Conservation (phyloP, 768 basidiomycete genomes). For the Stropharia rugosoannulata region DNA sequence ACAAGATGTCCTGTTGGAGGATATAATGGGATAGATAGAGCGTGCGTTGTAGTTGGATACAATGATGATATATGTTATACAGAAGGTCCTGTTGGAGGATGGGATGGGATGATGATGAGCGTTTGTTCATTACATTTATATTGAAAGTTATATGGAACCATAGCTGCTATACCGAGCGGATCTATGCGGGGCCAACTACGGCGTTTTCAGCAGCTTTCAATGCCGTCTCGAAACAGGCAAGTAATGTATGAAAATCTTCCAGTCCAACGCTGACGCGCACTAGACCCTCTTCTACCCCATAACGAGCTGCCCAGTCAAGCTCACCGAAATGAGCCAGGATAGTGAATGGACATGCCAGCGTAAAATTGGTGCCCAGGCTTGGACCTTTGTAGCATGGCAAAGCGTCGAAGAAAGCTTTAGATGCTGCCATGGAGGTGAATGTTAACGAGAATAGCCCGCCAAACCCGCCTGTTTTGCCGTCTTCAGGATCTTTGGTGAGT, state of each 20-base stretch:
- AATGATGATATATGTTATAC: slow-evolving; percentile 22
- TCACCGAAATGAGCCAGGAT: slow-evolving; percentile 90
- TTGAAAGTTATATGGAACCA: background rate
- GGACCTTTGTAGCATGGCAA: slow-evolving; percentile 89
- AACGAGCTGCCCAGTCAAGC: slow-evolving; percentile 87
- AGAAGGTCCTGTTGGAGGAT: slow-evolving; percentile 23
- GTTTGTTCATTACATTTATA: background rate
- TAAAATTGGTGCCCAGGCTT: slow-evolving; percentile 92
- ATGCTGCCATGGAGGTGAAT: slow-evolving; percentile 69
- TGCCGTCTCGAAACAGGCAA: slow-evolving; percentile 61
- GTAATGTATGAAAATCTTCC: slow-evolving; percentile 64
- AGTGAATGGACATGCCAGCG: slow-evolving; percentile 90
- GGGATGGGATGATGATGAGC: background rate
- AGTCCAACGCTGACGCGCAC: slow-evolving; percentile 92
- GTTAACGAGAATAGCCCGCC: slow-evolving; percentile 89
- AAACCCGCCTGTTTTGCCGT: slow-evolving; percentile 52
- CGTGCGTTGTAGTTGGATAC: slow-evolving; percentile 43
- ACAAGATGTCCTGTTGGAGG: slow-evolving; percentile 22
- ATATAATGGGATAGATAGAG: slow-evolving; percentile 2
- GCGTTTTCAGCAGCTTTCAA: slow-evolving; percentile 66
- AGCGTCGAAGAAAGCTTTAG: slow-evolving; percentile 81
- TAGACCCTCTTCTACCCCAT: slow-evolving; percentile 80
- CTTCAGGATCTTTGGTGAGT: slow-evolving; percentile 32
- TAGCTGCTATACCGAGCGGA: background rate
- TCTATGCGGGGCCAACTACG: slow-evolving; percentile 2